Percentiles rank a stretch among this genome's conserved stretches.
Conservation (phyloP, 1,284 basidiomycete species). For the Papiliotrema terrestris region DNA sequence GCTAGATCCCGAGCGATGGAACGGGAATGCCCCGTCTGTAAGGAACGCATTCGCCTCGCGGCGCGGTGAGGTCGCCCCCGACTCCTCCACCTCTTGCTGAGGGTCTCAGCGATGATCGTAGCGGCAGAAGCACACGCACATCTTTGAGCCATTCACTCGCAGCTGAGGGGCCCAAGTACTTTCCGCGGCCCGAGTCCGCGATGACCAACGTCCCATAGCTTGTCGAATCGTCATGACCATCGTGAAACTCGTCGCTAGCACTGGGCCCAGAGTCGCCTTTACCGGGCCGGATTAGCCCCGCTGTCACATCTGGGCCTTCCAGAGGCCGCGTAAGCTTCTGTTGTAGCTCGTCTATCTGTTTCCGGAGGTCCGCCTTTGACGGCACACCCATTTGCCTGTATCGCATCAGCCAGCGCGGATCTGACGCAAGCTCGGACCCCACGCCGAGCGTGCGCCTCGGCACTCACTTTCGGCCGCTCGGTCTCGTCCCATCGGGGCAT, state of each 20-base stretch:
- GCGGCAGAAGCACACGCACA: neutral
- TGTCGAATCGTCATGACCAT: no score
- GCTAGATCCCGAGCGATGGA: no score
- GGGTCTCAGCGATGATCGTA: no score
- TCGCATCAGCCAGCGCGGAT: neutral
- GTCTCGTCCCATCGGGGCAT: slow-evolving; percentile 30
- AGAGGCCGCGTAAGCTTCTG: neutral
- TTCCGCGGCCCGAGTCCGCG: slow-evolving; percentile 3
- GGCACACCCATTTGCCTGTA: neutral
- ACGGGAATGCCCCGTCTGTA: no score
- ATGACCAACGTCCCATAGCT: no score
- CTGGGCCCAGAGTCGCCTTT: no score
- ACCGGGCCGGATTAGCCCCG: no score
- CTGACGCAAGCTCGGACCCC: neutral
- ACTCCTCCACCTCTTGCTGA: slow-evolving; percentile 2
- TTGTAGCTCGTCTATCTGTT: no score
- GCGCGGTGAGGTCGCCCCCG: neutral
- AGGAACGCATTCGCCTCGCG: neutral
- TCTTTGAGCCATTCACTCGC: slow-evolving; percentile 8
- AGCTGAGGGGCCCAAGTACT: slow-evolving; percentile 5
- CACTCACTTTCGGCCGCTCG: slow-evolving; percentile 20
- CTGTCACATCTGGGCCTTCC: neutral
- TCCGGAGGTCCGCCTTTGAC: no score
- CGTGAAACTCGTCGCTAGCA: no score
- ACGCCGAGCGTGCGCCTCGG: neutral